Evolutionary conservation across 2,329 filamentous ascomycete species (phyloP).

Genomic region (Cordyceps javanica): DNA sequence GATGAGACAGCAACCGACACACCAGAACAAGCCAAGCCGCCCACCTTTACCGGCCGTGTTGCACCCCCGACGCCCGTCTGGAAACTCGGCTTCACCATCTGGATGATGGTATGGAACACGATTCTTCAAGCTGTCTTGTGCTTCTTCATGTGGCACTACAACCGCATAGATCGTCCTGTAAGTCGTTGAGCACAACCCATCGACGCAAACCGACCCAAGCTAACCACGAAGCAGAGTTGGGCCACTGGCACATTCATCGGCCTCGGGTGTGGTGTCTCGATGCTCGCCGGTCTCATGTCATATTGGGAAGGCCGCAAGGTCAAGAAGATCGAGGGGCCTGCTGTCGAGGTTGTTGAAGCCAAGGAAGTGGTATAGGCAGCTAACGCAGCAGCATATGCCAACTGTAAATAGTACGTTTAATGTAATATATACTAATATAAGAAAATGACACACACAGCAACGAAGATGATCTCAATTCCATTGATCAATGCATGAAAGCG

Average conservation of each 20-base stretch:
- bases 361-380: not conserved
- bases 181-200: conserved; percentile 5
- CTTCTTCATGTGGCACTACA: conserved; percentile 22
- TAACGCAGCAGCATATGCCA: not conserved
- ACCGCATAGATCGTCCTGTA: conserved; percentile 20
- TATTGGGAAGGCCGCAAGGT: conserved; percentile 23
- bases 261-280: conserved; percentile 20
- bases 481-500: too few species aligned
- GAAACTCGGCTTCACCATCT: conserved; percentile 21
- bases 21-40: conserved; percentile 11
- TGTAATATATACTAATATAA: too few species aligned
- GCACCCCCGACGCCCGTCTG: conserved; percentile 20
- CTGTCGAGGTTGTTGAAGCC: conserved; percentile 16
- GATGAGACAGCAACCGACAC: conserved; percentile 8
- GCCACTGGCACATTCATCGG: conserved; percentile 21
- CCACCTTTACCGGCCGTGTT: conserved; percentile 17
- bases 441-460: too few species aligned
- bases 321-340: conserved; percentile 21
- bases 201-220: not conserved
- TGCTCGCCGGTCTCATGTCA: conserved; percentile 21
- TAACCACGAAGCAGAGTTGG: conserved; percentile 12
- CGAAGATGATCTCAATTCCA: too few species aligned
- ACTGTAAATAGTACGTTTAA: not conserved
- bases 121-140: conserved; percentile 19
- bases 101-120: conserved; percentile 22